phyloP scores from a whole-genome alignment of 169 alveolate species.

The Plasmodium fragile region DNA sequence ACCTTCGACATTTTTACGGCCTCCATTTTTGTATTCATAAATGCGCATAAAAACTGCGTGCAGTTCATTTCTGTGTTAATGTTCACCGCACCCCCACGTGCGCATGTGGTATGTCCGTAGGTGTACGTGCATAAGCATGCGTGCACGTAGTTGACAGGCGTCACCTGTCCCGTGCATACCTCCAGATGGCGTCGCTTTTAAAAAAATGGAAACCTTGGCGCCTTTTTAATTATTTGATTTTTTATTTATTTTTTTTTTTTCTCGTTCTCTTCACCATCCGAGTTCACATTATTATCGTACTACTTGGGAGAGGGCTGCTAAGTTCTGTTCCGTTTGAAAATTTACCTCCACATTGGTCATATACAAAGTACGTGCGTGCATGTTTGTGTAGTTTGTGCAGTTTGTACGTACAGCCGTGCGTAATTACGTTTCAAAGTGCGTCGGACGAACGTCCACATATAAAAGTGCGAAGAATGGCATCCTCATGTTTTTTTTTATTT shows the following conservation, averaged over 20 bases:
- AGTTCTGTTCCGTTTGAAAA: background rate
- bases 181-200: background rate
- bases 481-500: background rate
- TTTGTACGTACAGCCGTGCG: constrained; percentile 1
- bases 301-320: background rate
- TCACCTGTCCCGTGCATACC: background rate
- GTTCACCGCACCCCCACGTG: background rate
- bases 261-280: background rate
- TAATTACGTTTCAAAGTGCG: background rate
- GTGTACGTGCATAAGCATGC: background rate
- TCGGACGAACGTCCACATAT: background rate
- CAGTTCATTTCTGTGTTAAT: background rate
- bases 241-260: background rate
- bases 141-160: background rate
- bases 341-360: background rate
- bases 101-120: background rate
- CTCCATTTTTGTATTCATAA: background rate
- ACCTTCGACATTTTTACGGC: background rate
- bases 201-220: background rate
- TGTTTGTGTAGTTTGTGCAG: background rate
- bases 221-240: background rate
- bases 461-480: background rate
- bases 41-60: background rate
- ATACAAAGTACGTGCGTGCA: background rate
- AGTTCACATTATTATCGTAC: background rate